Evolutionary conservation across 176 grass and related monocot species (phyloP), one percentile per base, ranked within the genome.

Genomic region (Triticum dicoccoides): DNA sequence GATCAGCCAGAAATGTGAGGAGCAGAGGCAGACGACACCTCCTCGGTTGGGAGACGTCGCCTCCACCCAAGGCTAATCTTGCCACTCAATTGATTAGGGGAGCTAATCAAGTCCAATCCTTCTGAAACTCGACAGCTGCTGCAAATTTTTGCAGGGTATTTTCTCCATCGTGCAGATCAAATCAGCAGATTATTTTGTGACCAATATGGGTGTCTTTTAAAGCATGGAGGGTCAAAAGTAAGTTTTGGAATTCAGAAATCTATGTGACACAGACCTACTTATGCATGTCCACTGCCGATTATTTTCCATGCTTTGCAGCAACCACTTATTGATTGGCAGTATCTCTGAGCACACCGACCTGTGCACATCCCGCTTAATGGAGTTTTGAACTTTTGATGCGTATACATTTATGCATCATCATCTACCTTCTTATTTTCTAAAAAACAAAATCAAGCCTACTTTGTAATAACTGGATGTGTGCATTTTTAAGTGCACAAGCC

Each of bases 111-210:
- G 34, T 35, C 29, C 42, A 56, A 37, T 21, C 21, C 68, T 67
- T 44, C 69, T 72, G 80, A 38, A 83, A 47, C 24, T 71, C 35
- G 41, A 84, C 81, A 33, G 66, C 42, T 37, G 54, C 9, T 76
- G 47, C 72, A 77, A 68, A 59, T 20, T 61, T 51, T 69, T 74
- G 17, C 33, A 34, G 9, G 32, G 71, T 37, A 35, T 83, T 71
- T 84, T 65, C 80, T 73, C 76, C 42, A 42, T 33, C 32, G 66
- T 45, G 81, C 65, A 89, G 56, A 85, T 81, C 69, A 81, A 85
- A 67, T 81, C 39, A 35, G 37, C 64, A 64, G 8, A 64, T 72
- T 42, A 61, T 85, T 85, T 76, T 80, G 34, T 77, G 32, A 25
- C 15, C 61, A 29, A 76, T 37, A 33, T 10, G 34, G 66, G 20